Base-by-base conservation (phyloP, 2,329 filamentous ascomycete species). In the Monilinia laxa region DNA sequence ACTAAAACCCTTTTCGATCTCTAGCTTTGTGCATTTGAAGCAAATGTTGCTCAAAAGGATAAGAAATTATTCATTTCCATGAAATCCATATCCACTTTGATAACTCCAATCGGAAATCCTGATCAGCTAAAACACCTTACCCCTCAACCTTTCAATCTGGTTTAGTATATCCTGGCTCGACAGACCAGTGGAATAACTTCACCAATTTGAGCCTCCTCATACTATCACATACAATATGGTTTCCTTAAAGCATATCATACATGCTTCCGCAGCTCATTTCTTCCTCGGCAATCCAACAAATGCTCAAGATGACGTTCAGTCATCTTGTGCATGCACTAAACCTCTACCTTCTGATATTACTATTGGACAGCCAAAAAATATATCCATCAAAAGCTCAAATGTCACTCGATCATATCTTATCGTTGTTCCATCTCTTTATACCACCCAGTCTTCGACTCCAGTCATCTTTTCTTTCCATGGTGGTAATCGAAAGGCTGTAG, bases 381-480 rank as follows among this genome's bases (percentile, higher is more conserved):
- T 69, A 12, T 68, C 69, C 14, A 68, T 73, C 23, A 42, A 20
- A 31, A 72, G 70, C 42, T 63, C 64, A n/a, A 60, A 64, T n/a
- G 23, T 69, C 64, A 69, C 57, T 67, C 76, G 70, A 74, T 77
- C 67, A 73, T 82, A 75, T 72, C 74, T 73, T 65, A 76, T 73
- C 71, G 73, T 78, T 56, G 72, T 80, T 1, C 80, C 81, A 0
- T 68, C 74, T 11, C 73, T 71, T 28, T 83, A 82, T 57, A 67
- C 77, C 47, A 28, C 72, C 9, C 73, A 72, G 40, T 73, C 35
- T 4, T 60, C 54, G 0, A 60, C 68, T 1, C 69, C 81, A 0
- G 70, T 83, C 1, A 77, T 84, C 12, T 73, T 84, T 12, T 81
- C 80, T 0, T 84, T 81, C 66, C 82, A 84, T 69, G 82, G 81